phyloP scores from a whole-genome alignment of 768 basidiomycete species.

The Suillus fuscotomentosus region DNA sequence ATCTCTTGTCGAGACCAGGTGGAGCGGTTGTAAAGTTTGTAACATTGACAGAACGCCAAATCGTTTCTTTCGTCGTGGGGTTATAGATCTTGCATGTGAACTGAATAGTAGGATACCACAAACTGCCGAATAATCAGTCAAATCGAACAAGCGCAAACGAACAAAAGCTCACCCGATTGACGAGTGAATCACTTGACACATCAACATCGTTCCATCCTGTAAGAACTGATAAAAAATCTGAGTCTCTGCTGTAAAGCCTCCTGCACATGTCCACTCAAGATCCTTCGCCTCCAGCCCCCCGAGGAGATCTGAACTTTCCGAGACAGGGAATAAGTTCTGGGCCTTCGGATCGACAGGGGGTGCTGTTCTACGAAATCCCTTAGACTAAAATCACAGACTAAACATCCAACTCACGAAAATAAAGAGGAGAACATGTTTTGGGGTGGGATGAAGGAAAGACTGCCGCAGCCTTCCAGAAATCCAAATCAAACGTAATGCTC shows the following conservation, averaged over 20 bases:
- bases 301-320: conserved; percentile 58
- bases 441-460: conserved; percentile 7
- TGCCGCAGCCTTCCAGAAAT: neutral
- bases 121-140: conserved; percentile 40
- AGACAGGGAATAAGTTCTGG: conserved; percentile 83
- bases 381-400: conserved; percentile 9
- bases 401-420: conserved; percentile 62
- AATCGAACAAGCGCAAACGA: conserved; percentile 7
- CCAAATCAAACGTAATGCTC: conserved; percentile 1
- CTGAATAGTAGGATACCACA: conserved; percentile 95
- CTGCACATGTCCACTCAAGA: conserved; percentile 77
- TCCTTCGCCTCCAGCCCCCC: conserved; percentile 78
- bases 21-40: conserved; percentile 75
- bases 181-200: conserved; percentile 88
- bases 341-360: conserved; percentile 62
- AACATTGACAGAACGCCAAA: conserved; percentile 89
- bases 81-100: conserved; percentile 89
- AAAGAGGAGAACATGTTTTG: conserved; percentile 72
- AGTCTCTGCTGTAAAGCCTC: conserved; percentile 89
- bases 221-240: conserved; percentile 83
- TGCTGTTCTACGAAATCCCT: conserved; percentile 41
- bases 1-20: conserved; percentile 81
- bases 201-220: conserved; percentile 74
- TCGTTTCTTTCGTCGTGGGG: conserved; percentile 66
- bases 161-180: conserved; percentile 70